Evolutionary conservation across 2,329 filamentous ascomycete genomes (phyloP).

Genomic region (Ophiocordyceps camponoti-rufipedis): DNA sequence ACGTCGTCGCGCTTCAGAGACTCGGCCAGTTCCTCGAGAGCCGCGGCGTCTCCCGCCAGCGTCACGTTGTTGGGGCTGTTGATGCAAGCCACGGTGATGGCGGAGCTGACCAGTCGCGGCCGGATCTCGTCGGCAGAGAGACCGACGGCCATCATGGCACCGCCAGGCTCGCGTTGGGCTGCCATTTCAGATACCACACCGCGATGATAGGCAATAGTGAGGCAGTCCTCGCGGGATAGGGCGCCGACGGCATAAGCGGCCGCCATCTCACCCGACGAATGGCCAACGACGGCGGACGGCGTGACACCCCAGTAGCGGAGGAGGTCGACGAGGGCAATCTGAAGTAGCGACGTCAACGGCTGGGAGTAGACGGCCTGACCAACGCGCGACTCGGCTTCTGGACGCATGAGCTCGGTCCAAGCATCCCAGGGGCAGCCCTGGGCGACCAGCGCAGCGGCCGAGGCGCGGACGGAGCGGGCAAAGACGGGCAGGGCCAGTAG

Average conservation of each 20-base stretch:
- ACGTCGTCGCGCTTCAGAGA: background rate
- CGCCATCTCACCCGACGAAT: background rate
- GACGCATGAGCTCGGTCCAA: background rate
- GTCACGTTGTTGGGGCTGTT: constrained; percentile 1
- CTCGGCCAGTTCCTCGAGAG: background rate
- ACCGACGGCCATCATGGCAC: background rate
- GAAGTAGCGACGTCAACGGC: background rate
- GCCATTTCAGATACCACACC: background rate
- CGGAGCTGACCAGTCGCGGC: background rate
- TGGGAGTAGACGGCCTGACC: background rate
- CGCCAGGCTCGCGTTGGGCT: background rate
- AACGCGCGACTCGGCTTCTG: background rate
- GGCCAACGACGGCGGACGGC: background rate
- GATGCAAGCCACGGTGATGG: background rate
- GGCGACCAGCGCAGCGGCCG: background rate
- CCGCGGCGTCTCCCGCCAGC: background rate
- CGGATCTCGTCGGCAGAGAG: background rate
- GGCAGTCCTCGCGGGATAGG: background rate
- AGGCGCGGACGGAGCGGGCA: background rate
- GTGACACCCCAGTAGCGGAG: background rate
- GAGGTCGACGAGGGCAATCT: background rate
- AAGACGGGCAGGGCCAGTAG: background rate
- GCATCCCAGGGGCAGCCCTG: background rate
- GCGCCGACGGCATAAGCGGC: background rate
- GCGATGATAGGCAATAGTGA: background rate